A percentile compares a stretch with the other conserved stretches of the same genome.
phyloP scores from a whole-genome alignment of 139 green algal genomes.

The Coelastrella sp. region DNA sequence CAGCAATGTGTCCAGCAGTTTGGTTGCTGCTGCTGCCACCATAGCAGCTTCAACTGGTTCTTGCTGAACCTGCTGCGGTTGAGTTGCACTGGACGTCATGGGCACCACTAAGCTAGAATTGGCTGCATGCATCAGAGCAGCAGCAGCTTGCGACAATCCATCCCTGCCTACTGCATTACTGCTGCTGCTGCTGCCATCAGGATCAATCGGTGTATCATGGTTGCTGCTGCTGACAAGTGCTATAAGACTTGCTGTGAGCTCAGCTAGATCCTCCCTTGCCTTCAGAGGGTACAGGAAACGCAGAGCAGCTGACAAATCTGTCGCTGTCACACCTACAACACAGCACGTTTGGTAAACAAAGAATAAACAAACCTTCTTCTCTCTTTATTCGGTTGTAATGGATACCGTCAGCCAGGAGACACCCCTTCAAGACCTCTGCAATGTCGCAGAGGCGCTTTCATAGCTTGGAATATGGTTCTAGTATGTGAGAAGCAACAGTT shows the following conservation, averaged over 20 bases:
- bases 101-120: too few species aligned
- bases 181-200: not conserved
- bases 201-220: too few species aligned
- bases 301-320: not conserved
- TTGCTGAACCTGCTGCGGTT: not conserved
- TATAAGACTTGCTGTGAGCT: not conserved
- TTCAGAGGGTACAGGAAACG: not conserved
- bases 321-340: not conserved
- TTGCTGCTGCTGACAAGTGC: not conserved
- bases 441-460: too few species aligned
- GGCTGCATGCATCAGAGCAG: not conserved
- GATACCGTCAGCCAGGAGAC: too few species aligned
- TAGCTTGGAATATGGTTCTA: too few species aligned
- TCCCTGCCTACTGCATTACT: not conserved
- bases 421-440: too few species aligned
- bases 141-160: not conserved
- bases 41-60: not conserved
- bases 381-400: too few species aligned
- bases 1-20: not conserved
- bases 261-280: slow-evolving; percentile 2
- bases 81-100: not conserved
- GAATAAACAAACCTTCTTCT: not conserved
- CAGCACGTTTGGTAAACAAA: not conserved
- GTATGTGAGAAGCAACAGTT: too few species aligned
- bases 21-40: not conserved